A percentile compares a stretch with the other conserved stretches of the same genome.
Evolutionary conservation across 352 stramenopile species (phyloP).

Genomic region (Pythium brassicae): DNA sequence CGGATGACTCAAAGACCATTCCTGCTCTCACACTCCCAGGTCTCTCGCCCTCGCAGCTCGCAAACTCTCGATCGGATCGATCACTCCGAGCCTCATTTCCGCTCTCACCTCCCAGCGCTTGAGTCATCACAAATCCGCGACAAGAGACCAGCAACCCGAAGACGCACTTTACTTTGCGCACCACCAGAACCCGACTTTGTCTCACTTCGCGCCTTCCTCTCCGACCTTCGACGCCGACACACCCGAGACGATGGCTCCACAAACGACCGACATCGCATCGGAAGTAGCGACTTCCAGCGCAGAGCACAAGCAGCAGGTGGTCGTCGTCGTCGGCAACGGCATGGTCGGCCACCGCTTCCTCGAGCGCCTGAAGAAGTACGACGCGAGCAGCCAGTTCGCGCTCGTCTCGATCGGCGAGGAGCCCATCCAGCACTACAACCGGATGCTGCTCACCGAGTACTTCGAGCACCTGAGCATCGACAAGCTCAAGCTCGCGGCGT

Average conservation of each 20-base stretch:
- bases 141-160: background rate
- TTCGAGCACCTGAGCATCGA: slow-evolving; percentile 90
- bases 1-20: slow-evolving; percentile 3
- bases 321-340: slow-evolving; percentile 90
- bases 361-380: slow-evolving; percentile 64
- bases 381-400: slow-evolving; percentile 48
- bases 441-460: slow-evolving; percentile 90
- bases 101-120: slow-evolving; percentile 3
- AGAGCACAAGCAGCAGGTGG: slow-evolving; percentile 30
- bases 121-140: slow-evolving; percentile 14
- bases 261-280: background rate
- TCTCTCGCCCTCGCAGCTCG: background rate
- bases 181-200: slow-evolving; percentile 5
- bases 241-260: slow-evolving; percentile 1
- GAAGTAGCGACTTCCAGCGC: background rate
- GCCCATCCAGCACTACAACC: slow-evolving; percentile 88
- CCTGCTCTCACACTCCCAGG: too few relatives aligned
- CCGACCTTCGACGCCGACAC: background rate
- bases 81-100: slow-evolving; percentile 8
- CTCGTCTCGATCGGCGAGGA: slow-evolving; percentile 92
- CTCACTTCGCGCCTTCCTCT: background rate
- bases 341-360: slow-evolving; percentile 91
- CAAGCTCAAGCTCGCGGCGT: slow-evolving; percentile 75
- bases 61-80: too few relatives aligned
- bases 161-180: background rate